Conservation (phyloP, 441 rosid genomes). For the Dalechampia spathulata region DNA sequence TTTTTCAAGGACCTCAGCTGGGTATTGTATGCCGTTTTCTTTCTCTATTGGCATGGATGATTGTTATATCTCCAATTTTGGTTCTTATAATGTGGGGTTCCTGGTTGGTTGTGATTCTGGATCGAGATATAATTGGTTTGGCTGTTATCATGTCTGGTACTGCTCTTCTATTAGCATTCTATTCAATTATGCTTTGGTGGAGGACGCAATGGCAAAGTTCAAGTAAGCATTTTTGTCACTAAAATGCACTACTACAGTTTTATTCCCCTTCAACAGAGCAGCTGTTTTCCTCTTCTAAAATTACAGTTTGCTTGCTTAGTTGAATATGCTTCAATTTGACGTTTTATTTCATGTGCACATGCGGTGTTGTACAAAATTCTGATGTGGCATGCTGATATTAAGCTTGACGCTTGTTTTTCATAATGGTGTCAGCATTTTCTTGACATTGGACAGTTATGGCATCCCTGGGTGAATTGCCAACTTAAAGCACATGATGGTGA, state of each 20-base stretch:
- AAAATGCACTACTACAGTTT: conserved; percentile 7
- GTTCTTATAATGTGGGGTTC: conserved; percentile 90
- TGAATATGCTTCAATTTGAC: background rate
- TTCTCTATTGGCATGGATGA: conserved; percentile 69
- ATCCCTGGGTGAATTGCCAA: background rate
- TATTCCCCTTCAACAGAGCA: background rate
- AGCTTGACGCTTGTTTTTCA: background rate
- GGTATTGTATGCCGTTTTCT: conserved; percentile 68
- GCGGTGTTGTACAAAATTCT: background rate
- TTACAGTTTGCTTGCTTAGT: no score
- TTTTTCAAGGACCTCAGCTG: conserved; percentile 90
- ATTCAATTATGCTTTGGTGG: conserved; percentile 99
- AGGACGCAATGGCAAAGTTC: conserved; percentile 99
- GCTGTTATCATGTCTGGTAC: conserved; percentile 98
- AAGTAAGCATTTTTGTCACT: conserved; percentile 42
- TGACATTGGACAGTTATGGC: background rate
- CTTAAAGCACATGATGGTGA: background rate
- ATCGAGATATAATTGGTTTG: conserved; percentile 88
- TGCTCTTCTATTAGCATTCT: conserved; percentile 94
- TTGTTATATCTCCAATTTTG: conserved; percentile 79
- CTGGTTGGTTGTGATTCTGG: conserved; percentile 74
- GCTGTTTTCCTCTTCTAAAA: background rate
- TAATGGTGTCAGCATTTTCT: background rate
- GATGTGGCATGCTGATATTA: background rate
- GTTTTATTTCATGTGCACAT: background rate